Evolutionary conservation across 768 basidiomycete genomes (phyloP).

Genomic region (Boletus pseudo-olivaceus): DNA sequence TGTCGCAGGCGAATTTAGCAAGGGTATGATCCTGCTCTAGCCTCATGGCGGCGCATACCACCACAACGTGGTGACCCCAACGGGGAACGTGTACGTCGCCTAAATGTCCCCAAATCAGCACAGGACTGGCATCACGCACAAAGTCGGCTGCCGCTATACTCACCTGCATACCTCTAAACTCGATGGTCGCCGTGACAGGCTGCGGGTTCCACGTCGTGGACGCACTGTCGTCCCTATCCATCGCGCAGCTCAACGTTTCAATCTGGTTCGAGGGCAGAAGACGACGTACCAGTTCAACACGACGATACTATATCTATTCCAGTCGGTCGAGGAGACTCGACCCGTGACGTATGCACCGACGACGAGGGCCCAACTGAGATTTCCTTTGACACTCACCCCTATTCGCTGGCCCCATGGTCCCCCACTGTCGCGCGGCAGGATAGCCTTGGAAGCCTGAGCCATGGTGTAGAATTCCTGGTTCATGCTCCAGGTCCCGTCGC

Average conservation of each 20-base stretch:
- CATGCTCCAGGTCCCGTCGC: conserved; percentile 54
- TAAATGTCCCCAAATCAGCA: conserved; percentile 14
- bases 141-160: conserved; percentile 6
- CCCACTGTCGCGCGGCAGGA: conserved; percentile 61
- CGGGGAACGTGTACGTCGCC: conserved; percentile 76
- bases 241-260: background rate
- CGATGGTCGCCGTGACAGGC: conserved; percentile 55
- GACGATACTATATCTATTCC: conserved; percentile 65
- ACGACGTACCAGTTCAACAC: conserved; percentile 60
- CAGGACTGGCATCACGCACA: background rate
- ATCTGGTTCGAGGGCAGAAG: background rate
- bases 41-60: conserved; percentile 38
- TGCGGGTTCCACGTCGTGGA: conserved; percentile 52
- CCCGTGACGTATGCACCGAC: conserved; percentile 65
- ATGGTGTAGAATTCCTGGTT: conserved; percentile 80
- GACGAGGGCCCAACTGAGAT: conserved; percentile 52
- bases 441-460: conserved; percentile 73
- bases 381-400: conserved; percentile 58
- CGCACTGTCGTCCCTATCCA: conserved; percentile 44
- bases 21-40: background rate
- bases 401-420: conserved; percentile 71
- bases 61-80: conserved; percentile 61
- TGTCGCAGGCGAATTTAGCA: background rate
- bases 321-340: conserved; percentile 51
- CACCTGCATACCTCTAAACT: conserved; percentile 61